Evolutionary conservation across 768 basidiomycete genomes (phyloP).

Genomic region (Sporobolomyces roseus): DNA sequence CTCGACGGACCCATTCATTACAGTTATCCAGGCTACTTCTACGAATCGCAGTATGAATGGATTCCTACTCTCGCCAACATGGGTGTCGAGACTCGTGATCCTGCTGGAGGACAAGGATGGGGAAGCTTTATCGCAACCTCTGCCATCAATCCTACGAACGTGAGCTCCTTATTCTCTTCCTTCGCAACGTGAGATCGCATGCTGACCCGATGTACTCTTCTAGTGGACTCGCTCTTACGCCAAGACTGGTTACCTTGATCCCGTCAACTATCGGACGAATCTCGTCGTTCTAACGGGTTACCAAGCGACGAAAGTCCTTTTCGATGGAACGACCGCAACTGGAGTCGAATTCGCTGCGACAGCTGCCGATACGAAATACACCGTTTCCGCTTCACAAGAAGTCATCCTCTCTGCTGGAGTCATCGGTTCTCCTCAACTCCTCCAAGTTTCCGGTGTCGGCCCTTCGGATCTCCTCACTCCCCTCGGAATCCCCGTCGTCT

Average conservation of each 20-base stretch:
- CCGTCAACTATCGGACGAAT: conserved; percentile 46
- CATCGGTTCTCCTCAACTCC: conserved; percentile 48
- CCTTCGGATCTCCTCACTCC: conserved; percentile 46
- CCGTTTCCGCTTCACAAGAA: conserved; percentile 51
- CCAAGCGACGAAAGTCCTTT: conserved; percentile 51
- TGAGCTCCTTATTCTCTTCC: not conserved
- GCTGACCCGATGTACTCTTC: too few species aligned
- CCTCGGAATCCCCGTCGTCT: conserved; percentile 47
- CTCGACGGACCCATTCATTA: conserved; percentile 44
- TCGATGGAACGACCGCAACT: conserved; percentile 49
- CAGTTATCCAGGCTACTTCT: conserved; percentile 41
- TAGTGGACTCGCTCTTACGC: conserved; percentile 50
- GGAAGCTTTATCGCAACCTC: conserved; percentile 48
- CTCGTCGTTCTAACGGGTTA: conserved; percentile 53
- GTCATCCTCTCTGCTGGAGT: conserved; percentile 51
- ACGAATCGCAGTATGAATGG: conserved; percentile 41
- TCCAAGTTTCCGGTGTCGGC: conserved; percentile 55
- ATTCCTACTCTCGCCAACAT: conserved; percentile 42
- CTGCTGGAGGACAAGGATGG: conserved; percentile 38
- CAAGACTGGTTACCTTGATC: conserved; percentile 50
- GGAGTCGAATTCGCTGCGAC: conserved; percentile 50
- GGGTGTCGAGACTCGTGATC: conserved; percentile 39
- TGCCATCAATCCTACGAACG: conserved; percentile 47
- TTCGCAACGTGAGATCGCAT: too few species aligned
- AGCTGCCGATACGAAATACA: conserved; percentile 42